These are phyloP conservation scores for Neospermospora avenae DNA, from an alignment of 2,329 filamentous ascomycete genomes.

Conservation along the genomic window DNA sequence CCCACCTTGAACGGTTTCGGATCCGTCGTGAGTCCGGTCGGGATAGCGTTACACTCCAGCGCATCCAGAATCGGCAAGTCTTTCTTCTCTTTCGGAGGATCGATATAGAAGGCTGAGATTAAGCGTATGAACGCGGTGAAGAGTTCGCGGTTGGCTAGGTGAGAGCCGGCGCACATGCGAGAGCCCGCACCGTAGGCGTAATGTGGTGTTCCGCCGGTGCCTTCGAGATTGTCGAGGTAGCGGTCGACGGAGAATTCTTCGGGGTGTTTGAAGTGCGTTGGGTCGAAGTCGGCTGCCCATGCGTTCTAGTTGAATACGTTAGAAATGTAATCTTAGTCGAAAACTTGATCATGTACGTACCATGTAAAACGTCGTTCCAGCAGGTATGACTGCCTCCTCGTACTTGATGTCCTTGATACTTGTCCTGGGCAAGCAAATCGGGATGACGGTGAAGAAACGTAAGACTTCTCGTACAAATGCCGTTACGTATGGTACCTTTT, in stretches of 20 bases:
- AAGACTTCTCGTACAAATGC: slow-evolving; percentile 76
- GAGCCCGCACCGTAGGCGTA: slow-evolving; percentile 61
- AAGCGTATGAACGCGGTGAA: slow-evolving; percentile 58
- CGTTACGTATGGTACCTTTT: slow-evolving; percentile 73
- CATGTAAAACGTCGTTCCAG: slow-evolving; percentile 79
- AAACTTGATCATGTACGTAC: slow-evolving; percentile 34
- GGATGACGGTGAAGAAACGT: slow-evolving; percentile 76
- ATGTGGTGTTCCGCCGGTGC: slow-evolving; percentile 56
- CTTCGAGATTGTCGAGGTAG: slow-evolving; percentile 53
- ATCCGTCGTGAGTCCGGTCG: slow-evolving; percentile 58
- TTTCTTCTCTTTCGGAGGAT: slow-evolving; percentile 42
- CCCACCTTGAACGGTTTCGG: slow-evolving; percentile 61
- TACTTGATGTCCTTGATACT: slow-evolving; percentile 71
- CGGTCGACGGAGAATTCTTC: slow-evolving; percentile 65
- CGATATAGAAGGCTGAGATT: slow-evolving; percentile 55
- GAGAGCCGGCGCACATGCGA: slow-evolving; percentile 61
- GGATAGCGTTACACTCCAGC: slow-evolving; percentile 53
- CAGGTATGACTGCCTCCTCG: slow-evolving; percentile 63
- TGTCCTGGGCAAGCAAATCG: slow-evolving; percentile 70
- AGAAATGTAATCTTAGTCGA: not conserved
- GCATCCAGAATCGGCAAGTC: slow-evolving; percentile 54
- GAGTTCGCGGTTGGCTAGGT: slow-evolving; percentile 61
- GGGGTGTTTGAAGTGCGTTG: slow-evolving; percentile 62
- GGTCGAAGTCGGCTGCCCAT: slow-evolving; percentile 72
- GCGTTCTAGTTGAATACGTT: slow-evolving; percentile 51